These are phyloP conservation scores for Sarocladium kiliense DNA, from an alignment of 2,329 filamentous ascomycete genomes.

Conservation along the genomic window DNA sequence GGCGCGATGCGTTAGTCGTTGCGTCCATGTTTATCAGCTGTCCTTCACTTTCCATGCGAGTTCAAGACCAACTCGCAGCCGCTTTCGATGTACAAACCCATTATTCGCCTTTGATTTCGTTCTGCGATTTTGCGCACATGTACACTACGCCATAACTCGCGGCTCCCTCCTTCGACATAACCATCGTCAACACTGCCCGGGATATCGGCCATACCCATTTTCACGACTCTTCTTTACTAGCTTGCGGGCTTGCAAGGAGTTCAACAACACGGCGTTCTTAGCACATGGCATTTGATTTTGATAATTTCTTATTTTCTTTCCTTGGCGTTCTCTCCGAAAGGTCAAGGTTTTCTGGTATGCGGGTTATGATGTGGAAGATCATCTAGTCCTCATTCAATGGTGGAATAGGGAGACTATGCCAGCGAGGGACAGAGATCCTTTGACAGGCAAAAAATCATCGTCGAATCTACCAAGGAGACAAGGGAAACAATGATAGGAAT, in stretches of 20 bases:
- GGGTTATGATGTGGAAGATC: too few relatives aligned
- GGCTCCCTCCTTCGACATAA: background rate
- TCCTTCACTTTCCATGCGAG: background rate
- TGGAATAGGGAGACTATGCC: too few relatives aligned
- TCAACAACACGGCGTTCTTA: background rate
- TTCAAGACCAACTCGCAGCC: background rate
- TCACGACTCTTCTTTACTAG: background rate
- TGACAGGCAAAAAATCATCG: too few relatives aligned
- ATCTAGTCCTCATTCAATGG: too few relatives aligned
- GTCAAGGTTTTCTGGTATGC: too few relatives aligned
- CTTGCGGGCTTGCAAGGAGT: background rate
- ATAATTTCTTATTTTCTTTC: too few relatives aligned
- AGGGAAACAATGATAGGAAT: background rate
- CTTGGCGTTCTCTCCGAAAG: too few relatives aligned
- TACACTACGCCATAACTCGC: background rate
- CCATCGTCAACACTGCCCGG: too few relatives aligned
- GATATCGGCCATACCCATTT: too few relatives aligned
- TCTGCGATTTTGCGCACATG: background rate
- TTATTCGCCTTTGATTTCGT: background rate
- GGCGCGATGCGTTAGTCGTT: constrained; percentile 10
- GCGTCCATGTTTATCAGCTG: too few relatives aligned
- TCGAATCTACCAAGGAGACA: too few relatives aligned
- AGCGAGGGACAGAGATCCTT: too few relatives aligned
- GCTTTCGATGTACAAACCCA: background rate
- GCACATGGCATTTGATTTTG: background rate